Evolutionary conservation across 148 eudicot species (phyloP).

Genomic region (Rhododendron griersonianum): DNA sequence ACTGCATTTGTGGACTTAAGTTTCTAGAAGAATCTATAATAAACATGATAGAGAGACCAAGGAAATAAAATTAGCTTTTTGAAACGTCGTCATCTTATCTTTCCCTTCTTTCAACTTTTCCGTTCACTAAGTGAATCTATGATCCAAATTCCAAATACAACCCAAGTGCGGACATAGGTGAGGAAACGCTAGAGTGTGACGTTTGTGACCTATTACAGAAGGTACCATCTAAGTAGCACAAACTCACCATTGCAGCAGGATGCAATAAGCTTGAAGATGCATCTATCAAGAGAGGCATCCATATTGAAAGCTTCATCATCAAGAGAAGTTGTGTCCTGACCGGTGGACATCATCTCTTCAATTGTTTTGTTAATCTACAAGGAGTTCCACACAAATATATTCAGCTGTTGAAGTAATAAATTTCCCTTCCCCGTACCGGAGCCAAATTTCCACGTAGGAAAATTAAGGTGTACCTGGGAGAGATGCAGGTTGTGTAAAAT

Average conservation of each 20-base stretch:
- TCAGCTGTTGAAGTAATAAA: background rate
- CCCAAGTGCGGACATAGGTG: background rate
- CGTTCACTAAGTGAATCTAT: background rate
- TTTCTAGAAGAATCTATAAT: background rate
- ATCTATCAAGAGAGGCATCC: slow-evolving; percentile 82
- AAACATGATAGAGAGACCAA: background rate
- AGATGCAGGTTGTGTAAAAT: slow-evolving; percentile 70
- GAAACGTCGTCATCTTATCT: background rate
- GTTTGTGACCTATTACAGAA: background rate
- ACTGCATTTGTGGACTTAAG: background rate
- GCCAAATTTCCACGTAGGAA: background rate
- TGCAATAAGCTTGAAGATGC: slow-evolving; percentile 93
- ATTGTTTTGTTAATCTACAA: slow-evolving; percentile 75
- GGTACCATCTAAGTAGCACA: background rate
- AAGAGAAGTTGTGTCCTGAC: slow-evolving; percentile 55
- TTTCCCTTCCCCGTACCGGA: background rate
- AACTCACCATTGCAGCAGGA: slow-evolving; percentile 90
- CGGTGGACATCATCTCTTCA: slow-evolving; percentile 54
- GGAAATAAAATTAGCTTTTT: background rate
- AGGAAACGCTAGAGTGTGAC: background rate
- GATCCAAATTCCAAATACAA: background rate
- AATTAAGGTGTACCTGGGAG: slow-evolving; percentile 46
- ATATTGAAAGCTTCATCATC: slow-evolving; percentile 78
- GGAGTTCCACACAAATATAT: background rate
- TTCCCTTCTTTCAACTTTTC: background rate